phyloP scores from a whole-genome alignment of 176 grass and related monocot species.

The Guadua angustifolia region DNA sequence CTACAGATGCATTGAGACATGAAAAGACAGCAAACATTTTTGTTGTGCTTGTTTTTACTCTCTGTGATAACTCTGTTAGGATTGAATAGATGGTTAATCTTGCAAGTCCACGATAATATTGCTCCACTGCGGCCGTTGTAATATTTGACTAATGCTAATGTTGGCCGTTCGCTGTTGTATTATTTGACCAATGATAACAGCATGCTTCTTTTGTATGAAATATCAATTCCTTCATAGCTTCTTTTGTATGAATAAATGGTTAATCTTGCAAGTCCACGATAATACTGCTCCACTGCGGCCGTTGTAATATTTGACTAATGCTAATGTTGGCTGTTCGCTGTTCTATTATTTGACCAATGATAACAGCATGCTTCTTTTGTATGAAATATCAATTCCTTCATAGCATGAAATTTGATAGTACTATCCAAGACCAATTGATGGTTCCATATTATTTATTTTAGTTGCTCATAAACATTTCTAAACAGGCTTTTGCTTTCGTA shows the following conservation, averaged over 20 bases:
- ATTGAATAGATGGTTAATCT: not conserved
- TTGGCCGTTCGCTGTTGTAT: too few relatives aligned
- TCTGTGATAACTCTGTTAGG: not conserved
- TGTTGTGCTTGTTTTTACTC: not conserved
- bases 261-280: too few relatives aligned
- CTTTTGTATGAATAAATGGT: constrained; percentile 6
- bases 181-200: not conserved
- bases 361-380: not conserved
- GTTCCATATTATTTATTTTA: not conserved
- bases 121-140: too few relatives aligned
- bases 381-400: not conserved
- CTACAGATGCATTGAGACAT: not conserved
- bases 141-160: too few relatives aligned
- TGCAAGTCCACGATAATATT: not conserved
- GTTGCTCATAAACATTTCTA: constrained; percentile 14
- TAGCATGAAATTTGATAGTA: constrained; percentile 10
- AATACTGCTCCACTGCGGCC: too few relatives aligned
- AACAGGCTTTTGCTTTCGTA: constrained; percentile 4
- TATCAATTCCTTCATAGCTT: constrained; percentile 8
- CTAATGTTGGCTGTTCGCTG: too few relatives aligned
- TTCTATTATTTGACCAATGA: too few relatives aligned
- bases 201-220: not conserved
- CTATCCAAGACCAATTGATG: not conserved
- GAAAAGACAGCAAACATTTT: not conserved
- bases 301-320: too few relatives aligned